phyloP scores from a whole-genome alignment of 2,329 filamentous ascomycete species.

The Microdochium trichocladiopsis region DNA sequence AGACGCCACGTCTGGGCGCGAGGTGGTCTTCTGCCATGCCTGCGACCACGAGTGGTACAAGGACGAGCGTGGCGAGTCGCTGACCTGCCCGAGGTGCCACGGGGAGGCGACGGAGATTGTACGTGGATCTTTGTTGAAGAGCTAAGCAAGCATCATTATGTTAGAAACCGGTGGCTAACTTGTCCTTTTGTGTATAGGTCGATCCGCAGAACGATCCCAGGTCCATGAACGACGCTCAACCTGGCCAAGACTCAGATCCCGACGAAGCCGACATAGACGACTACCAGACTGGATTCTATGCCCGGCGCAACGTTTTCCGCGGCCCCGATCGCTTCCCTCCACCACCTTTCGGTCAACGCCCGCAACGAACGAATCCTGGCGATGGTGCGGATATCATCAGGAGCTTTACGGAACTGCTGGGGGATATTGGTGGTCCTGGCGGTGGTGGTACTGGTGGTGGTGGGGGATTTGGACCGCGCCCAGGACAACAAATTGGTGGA shows the following conservation, averaged over 20 bases:
- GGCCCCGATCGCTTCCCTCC: slow-evolving; percentile 9
- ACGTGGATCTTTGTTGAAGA: neutral
- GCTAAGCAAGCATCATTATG: neutral
- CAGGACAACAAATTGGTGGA: slow-evolving; percentile 9
- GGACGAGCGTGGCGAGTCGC: slow-evolving; percentile 48
- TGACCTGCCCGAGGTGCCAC: slow-evolving; percentile 71
- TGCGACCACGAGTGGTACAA: slow-evolving; percentile 78
- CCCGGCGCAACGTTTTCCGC: slow-evolving; percentile 11
- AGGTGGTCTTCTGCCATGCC: slow-evolving; percentile 80
- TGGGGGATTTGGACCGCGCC: slow-evolving; percentile 16
- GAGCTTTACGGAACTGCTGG: slow-evolving; percentile 28
- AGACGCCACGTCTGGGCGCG: slow-evolving; percentile 44
- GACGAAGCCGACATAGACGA: slow-evolving; percentile 54
- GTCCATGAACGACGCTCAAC: slow-evolving; percentile 20
- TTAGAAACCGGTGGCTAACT: slow-evolving; percentile 11
- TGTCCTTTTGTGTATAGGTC: slow-evolving; percentile 31
- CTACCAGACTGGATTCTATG: slow-evolving; percentile 32
- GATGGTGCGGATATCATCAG: slow-evolving; percentile 24
- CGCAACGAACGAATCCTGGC: slow-evolving; percentile 11
- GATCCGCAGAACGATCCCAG: slow-evolving; percentile 57
- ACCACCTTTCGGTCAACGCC: slow-evolving; percentile 19
- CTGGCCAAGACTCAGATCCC: slow-evolving; percentile 44
- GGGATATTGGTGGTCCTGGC: slow-evolving; percentile 14
- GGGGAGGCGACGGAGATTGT: slow-evolving; percentile 85
- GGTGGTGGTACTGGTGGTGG: no score